Base-by-base conservation (phyloP, 805 yeast genomes). In the Candida adriatica region DNA sequence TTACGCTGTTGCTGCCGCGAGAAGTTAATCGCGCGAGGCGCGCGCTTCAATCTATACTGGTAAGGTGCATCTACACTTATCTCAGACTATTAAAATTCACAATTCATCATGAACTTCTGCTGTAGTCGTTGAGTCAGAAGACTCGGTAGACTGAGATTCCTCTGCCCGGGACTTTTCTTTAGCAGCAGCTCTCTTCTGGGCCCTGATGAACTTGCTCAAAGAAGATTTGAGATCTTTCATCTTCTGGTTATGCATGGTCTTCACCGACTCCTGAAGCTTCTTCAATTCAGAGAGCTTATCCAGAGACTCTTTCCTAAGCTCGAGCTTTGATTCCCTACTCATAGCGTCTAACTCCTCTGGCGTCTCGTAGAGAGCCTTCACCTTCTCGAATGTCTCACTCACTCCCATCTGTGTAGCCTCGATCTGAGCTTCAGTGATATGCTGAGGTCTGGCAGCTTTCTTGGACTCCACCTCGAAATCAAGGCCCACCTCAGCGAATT, bases 401-500 rank as follows among this genome's bases (percentile, higher is more conserved):
- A 62, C 31, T 4, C 43, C 43, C 15, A 42, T 41, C 30, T 55
- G 48, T 2, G 39, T 38, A 2, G 30, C 28, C 20, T 59, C 55
- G 19, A 61, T 47, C 8, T 56, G 52, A 13, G 26, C 10, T 35
- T 37, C 31, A 52, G 55, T 6, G 45, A 43, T 3, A 49, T 26
- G 13, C 46, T 51, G 13, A 20, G 30, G 33, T 16, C 51, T 26
- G 32, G 62, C 64, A 27, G 74, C 49, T 38, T 69, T 64, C 21
- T 59, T 56, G 37, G 66, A 68, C 43, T 73, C 77, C 33, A 65
- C 62, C 20, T 68, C 72, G 38, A 68, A 73, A 44, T 77, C 72
- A 16, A 77, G 48, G 0, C 65, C 70, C 15, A 61, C 53, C 3
- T 58, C 60, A 4, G 64, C 63, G 45, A 61, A 75, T 24, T 62